Evolutionary conservation across 2,329 filamentous ascomycete genomes (phyloP), one percentile per base, ranked within the genome.

Genomic region (Ascosphaera apis): DNA sequence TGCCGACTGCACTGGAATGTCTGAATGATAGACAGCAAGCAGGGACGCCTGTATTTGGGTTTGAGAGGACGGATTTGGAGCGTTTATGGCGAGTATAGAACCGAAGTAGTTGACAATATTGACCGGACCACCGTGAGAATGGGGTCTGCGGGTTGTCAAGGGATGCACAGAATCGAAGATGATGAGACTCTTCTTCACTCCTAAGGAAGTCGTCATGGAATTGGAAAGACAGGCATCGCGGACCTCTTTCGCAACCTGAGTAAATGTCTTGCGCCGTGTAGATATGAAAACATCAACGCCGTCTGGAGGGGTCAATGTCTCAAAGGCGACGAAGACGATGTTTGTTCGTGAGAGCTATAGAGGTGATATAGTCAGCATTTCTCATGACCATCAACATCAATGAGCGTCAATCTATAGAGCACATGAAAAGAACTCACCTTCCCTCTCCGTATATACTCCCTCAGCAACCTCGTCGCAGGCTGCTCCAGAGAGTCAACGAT

Each of bases 401-500:
- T 33, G 28, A 28, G 11, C n/a, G 6, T 30, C 32, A 11, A 35
- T 21, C 31, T 6, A 31, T 5, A 12, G 3, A 31, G 12, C 25
- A 36, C 32, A 13, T 11, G 40, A 31, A 6, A 31, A 13, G 31
- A 37, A 30, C 30, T 11, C 35, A 78, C 80, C 61, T 76, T 79
- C 37, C 78, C 81, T 46, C 84, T 67, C 33, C 65, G 61, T 37
- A 79, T 69, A 53, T 86, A 80, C 53, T 92, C 83, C 13, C 61
- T 57, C 2, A 86, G 43, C 3, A 92, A 57, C 0, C 74, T 73
- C 19, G 62, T 65, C 4, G 73, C 79, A 17, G 74, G 72, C 56
- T 92, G 83, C 56, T 91, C 82, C 19, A 93, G 62, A 23, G 67
- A 80, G 54, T 95, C 86, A 38, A 92, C 63, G 2, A 93, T 57